Conservation (phyloP, 768 basidiomycete genomes). For the Auricularia auricula-judae region DNA sequence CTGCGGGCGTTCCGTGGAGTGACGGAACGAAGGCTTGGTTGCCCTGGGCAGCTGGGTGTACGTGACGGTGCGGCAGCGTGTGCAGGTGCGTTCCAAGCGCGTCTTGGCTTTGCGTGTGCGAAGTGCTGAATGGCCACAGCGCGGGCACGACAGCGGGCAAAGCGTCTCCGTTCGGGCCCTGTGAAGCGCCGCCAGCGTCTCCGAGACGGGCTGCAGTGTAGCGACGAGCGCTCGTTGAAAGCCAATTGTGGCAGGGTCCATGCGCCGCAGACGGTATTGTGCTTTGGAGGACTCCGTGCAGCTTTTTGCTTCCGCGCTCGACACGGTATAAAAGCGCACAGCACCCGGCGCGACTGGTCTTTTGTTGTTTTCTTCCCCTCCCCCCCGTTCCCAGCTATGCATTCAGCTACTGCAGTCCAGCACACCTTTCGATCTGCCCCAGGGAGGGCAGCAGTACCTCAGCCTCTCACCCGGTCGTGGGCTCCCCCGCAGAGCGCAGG, state of each 20-base stretch:
- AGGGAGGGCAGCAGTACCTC: background rate
- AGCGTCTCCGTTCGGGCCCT: background rate
- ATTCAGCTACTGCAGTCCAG: background rate
- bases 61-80: background rate
- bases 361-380: background rate
- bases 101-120: background rate
- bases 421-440: background rate
- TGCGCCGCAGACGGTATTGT: background rate
- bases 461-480: background rate
- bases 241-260: background rate
- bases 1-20: background rate
- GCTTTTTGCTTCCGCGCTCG: background rate
- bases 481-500: background rate
- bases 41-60: background rate
- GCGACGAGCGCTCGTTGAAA: background rate
- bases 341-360: background rate
- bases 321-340: background rate
- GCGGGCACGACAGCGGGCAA: background rate
- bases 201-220: background rate
- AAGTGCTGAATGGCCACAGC: background rate
- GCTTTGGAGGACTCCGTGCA: background rate
- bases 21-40: background rate
- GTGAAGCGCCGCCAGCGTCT: background rate
- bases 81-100: background rate
- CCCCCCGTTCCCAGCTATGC: background rate